Evolutionary conservation across 306 rosid species (phyloP).

Genomic region (Cucumis hystrix): DNA sequence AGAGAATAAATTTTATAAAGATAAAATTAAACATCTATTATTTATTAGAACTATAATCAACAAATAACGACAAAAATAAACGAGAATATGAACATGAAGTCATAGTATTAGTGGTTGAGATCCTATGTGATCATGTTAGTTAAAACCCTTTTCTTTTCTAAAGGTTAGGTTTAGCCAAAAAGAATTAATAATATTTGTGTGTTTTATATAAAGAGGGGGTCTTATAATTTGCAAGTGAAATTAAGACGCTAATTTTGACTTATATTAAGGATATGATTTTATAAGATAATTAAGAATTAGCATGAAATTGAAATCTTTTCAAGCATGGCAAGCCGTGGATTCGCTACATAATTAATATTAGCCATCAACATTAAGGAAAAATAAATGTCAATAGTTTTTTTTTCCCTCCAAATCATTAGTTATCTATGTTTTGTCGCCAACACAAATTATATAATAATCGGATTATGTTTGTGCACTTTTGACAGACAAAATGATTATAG

Average conservation of each 20-base stretch:
- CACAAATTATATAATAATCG: background rate
- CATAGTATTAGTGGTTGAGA: background rate
- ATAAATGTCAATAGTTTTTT: background rate
- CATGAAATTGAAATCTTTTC: background rate
- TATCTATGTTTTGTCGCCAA: background rate
- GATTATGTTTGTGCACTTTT: background rate
- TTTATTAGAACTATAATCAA: background rate
- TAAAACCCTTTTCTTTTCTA: slow-evolving; percentile 2
- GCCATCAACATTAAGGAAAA: background rate
- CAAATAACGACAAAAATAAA: background rate
- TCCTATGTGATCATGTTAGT: background rate
- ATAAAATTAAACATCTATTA: no score
- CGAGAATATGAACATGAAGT: background rate
- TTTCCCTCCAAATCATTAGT: background rate
- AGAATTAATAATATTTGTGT: background rate
- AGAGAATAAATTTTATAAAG: no score
- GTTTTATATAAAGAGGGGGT: background rate
- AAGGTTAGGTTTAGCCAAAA: background rate
- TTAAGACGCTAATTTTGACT: background rate
- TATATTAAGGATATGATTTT: no score
- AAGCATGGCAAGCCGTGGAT: slow-evolving; percentile 1
- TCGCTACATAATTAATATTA: background rate
- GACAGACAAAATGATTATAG: background rate
- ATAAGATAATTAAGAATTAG: background rate
- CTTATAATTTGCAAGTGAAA: background rate